These are phyloP conservation scores for Picea abies DNA, from an alignment of 83 land plant species.

Conservation along the genomic window DNA sequence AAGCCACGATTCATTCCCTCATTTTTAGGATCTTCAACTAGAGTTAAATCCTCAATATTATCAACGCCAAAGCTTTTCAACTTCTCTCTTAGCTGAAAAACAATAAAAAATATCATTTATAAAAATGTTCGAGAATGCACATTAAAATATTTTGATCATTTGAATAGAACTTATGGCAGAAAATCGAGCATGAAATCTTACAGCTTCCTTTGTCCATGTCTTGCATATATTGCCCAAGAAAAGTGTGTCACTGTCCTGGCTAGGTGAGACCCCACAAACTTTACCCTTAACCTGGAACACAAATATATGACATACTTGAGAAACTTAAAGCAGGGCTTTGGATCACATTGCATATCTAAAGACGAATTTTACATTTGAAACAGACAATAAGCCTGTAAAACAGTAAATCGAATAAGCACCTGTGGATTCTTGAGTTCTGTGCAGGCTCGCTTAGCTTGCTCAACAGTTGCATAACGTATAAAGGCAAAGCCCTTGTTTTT, in stretches of 20 bases:
- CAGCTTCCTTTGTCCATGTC: constrained; percentile 91
- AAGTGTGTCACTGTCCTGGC: constrained; percentile 92
- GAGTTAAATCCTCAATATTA: constrained; percentile 71
- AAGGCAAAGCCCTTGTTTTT: constrained; percentile 97
- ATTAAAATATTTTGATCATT: background rate
- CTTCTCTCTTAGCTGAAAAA: constrained; percentile 67
- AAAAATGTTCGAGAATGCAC: background rate
- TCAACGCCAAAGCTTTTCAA: constrained; percentile 77
- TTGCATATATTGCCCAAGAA: constrained; percentile 87
- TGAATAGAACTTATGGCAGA: background rate
- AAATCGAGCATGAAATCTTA: constrained; percentile 12
- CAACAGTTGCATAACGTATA: constrained; percentile 83
- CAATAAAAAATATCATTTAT: background rate
- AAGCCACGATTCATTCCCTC: constrained; percentile 82
- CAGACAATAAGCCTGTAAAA: background rate
- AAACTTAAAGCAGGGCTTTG: background rate
- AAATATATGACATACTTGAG: background rate
- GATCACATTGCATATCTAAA: background rate
- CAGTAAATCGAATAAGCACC: constrained; percentile 30
- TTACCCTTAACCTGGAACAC: constrained; percentile 75
- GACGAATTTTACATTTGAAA: too few species aligned
- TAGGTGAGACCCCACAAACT: constrained; percentile 86
- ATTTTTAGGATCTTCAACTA: constrained; percentile 81
- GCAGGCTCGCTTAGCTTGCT: constrained; percentile 87
- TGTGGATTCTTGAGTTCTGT: constrained; percentile 71